Evolutionary conservation across 2,329 filamentous ascomycete genomes (phyloP).

Genomic region (Fusarium kyushuense): DNA sequence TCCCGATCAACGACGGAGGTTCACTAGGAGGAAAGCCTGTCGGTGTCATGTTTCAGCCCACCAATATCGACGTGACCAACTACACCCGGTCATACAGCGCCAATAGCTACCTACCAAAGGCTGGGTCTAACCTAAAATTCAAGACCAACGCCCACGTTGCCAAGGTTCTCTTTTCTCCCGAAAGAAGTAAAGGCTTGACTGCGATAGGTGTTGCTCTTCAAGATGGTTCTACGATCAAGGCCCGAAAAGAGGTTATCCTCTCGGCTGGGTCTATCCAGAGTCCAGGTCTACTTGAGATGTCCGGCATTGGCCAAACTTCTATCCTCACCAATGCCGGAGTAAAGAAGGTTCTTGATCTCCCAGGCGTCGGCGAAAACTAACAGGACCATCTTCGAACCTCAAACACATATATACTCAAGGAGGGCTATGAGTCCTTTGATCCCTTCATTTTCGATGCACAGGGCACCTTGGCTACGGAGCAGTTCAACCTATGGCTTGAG

Average conservation of each 20-base stretch:
- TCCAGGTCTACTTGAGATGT: background rate
- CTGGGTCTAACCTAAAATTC: conserved; percentile 54
- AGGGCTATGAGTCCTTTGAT: conserved; percentile 6
- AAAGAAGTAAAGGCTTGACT: background rate
- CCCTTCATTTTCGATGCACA: background rate
- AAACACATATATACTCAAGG: conserved; percentile 3
- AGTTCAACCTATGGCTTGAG: conserved; percentile 7
- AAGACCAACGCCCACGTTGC: background rate
- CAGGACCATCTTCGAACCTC: conserved; percentile 12
- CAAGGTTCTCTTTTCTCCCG: background rate
- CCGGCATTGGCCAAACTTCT: conserved; percentile 4
- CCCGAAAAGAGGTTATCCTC: conserved; percentile 8
- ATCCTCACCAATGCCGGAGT: background rate
- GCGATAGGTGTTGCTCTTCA: background rate
- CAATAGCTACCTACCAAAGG: conserved; percentile 57
- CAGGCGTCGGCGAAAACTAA: conserved; percentile 1
- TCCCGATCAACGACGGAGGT: conserved; percentile 49
- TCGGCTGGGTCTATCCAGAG: conserved; percentile 13
- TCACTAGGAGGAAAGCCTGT: conserved; percentile 59
- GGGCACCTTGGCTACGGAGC: background rate
- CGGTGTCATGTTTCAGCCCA: conserved; percentile 60
- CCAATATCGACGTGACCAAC: conserved; percentile 56
- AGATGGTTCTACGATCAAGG: background rate
- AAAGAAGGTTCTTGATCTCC: background rate
- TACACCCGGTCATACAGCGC: conserved; percentile 62